Evolutionary conservation across 1,139 yeast species (phyloP).

Genomic region (Taphrina pruni): DNA sequence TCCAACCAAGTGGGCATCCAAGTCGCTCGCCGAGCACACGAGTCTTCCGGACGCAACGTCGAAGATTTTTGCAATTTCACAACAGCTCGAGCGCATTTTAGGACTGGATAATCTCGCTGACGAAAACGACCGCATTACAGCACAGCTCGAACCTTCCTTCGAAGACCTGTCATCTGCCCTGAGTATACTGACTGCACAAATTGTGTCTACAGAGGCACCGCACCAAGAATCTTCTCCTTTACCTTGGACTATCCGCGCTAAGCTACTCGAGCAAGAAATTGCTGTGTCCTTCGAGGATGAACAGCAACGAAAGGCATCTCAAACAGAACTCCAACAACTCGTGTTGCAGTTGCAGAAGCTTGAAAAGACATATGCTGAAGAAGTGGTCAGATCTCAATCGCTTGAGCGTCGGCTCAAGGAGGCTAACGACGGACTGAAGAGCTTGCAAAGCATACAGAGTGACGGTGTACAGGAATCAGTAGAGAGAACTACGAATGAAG

Average conservation of each 20-base stretch:
- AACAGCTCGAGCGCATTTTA: background rate
- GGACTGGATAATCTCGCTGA: background rate
- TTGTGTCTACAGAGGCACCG: background rate
- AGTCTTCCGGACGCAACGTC: background rate
- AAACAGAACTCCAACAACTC: slow-evolving; percentile 38
- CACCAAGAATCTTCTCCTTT: background rate
- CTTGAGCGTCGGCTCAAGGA: slow-evolving; percentile 40
- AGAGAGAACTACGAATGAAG: background rate
- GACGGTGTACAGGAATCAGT: background rate
- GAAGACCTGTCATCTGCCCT: background rate
- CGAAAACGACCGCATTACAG: background rate
- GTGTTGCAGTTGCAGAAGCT: slow-evolving; percentile 29
- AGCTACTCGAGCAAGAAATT: background rate
- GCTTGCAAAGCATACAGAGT: background rate
- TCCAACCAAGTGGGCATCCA: background rate
- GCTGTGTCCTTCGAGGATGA: background rate
- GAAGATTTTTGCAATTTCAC: background rate
- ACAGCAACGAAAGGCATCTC: background rate
- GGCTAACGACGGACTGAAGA: background rate
- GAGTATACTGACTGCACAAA: background rate
- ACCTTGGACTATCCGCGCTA: background rate
- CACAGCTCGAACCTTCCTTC: background rate
- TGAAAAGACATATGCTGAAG: slow-evolving; percentile 45
- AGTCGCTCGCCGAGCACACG: background rate
- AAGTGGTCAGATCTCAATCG: slow-evolving; percentile 40